phyloP scores from a whole-genome alignment of 768 basidiomycete species.

The Tephrocybe rancida region DNA sequence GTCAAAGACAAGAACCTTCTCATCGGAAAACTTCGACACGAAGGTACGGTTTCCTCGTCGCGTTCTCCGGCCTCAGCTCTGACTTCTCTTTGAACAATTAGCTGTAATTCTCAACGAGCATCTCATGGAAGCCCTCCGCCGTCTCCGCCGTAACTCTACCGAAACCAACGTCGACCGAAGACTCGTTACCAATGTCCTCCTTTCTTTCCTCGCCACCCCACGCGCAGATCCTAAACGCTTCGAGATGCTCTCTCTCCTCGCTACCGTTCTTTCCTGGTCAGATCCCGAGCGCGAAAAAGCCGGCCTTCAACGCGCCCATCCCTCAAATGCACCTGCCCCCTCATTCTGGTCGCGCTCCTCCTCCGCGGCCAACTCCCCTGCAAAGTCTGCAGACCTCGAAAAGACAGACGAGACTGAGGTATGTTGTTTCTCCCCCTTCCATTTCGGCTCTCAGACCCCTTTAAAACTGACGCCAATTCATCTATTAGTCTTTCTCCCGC shows the following conservation, averaged over 20 bases:
- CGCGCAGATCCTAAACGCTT: slow-evolving; percentile 94
- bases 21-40: slow-evolving; percentile 94
- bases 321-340: slow-evolving; percentile 21
- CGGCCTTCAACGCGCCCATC: slow-evolving; percentile 66
- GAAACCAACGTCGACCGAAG: slow-evolving; percentile 93
- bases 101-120: slow-evolving; percentile 98
- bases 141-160: slow-evolving; percentile 82
- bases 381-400: slow-evolving; percentile 59
- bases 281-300: slow-evolving; percentile 92
- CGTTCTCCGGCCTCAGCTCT: background rate
- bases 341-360: slow-evolving; percentile 19
- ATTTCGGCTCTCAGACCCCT: background rate
- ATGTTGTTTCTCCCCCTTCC: slow-evolving; percentile 13
- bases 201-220: slow-evolving; percentile 88
- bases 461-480: background rate
- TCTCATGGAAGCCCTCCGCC: slow-evolving; percentile 94
- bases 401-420: slow-evolving; percentile 89
- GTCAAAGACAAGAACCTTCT: slow-evolving; percentile 95
- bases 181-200: slow-evolving; percentile 91
- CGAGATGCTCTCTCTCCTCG: slow-evolving; percentile 90
- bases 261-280: slow-evolving; percentile 90
- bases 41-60: slow-evolving; percentile 56
- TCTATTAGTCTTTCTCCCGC: slow-evolving; percentile 90
- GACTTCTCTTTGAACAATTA: slow-evolving; percentile 29
- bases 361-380: slow-evolving; percentile 31